phyloP scores from a whole-genome alignment of 108 stramenopile genomes.

The Pseudonitzschia multiseries region DNA sequence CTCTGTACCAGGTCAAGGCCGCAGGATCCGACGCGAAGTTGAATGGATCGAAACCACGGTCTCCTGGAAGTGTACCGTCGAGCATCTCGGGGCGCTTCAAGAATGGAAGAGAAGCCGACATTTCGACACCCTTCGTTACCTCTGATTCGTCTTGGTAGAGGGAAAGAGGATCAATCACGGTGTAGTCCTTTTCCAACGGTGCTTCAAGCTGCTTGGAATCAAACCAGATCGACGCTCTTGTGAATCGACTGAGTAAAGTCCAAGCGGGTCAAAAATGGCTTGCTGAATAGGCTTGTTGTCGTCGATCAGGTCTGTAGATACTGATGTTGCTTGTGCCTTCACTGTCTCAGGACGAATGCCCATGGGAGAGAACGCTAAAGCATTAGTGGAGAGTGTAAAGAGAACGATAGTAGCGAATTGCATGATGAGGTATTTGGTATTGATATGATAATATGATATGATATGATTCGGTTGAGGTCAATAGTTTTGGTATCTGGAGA shows the following conservation, averaged over 20 bases:
- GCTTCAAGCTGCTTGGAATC: slow-evolving; percentile 20
- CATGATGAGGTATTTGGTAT: not conserved
- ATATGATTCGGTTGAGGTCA: too few species aligned
- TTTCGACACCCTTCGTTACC: slow-evolving; percentile 28
- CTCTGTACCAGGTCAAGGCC: slow-evolving; percentile 21
- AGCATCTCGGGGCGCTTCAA: slow-evolving; percentile 58
- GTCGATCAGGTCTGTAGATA: not conserved
- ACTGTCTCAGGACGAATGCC: not conserved
- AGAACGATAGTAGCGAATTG: slow-evolving; percentile 6
- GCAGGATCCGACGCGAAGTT: slow-evolving; percentile 16
- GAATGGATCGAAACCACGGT: slow-evolving; percentile 93
- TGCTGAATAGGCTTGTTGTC: not conserved
- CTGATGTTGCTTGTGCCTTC: not conserved
- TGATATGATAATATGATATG: too few species aligned
- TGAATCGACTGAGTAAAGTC: slow-evolving; percentile 61
- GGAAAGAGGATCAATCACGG: slow-evolving; percentile 27
- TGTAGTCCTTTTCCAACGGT: slow-evolving; percentile 1
- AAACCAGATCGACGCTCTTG: slow-evolving; percentile 43
- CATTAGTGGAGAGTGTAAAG: not conserved
- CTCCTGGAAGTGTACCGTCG: slow-evolving; percentile 75
- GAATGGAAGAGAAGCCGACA: slow-evolving; percentile 73
- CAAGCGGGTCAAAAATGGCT: slow-evolving; percentile 55
- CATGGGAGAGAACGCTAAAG: slow-evolving; percentile 9
- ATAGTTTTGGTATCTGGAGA: too few species aligned
- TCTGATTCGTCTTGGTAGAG: slow-evolving; percentile 22